These are phyloP conservation scores for Rhypophila decipiens DNA, from an alignment of 495 filamentous ascomycete genomes.

Conservation along the genomic window DNA sequence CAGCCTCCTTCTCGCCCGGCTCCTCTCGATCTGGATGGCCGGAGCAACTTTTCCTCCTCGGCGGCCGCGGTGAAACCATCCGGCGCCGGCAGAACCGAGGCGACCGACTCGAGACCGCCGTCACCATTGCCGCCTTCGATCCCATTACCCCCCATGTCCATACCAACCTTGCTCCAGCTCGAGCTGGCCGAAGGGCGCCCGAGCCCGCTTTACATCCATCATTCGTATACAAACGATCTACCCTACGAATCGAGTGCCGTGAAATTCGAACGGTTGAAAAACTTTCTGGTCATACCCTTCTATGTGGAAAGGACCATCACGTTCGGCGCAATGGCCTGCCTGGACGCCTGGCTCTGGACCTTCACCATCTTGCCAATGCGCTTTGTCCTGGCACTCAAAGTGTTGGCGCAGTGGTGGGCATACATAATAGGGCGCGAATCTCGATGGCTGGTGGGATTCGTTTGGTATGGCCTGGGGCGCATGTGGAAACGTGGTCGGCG, in stretches of 20 bases:
- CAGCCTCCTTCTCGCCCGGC: constrained; percentile 19
- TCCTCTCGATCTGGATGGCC: constrained; percentile 25
- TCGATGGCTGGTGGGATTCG: constrained; percentile 61
- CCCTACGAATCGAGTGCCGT: constrained; percentile 95
- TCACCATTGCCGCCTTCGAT: constrained; percentile 66
- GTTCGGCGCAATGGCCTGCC: constrained; percentile 83
- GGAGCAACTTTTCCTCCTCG: constrained; percentile 9
- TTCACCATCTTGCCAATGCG: constrained; percentile 91
- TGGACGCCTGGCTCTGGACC: constrained; percentile 96
- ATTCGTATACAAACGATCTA: constrained; percentile 61
- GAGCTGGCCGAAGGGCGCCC: constrained; percentile 77
- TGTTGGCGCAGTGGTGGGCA: constrained; percentile 68
- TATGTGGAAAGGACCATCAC: constrained; percentile 78
- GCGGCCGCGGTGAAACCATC: constrained; percentile 8
- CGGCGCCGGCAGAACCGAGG: constrained; percentile 8
- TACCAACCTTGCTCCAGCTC: constrained; percentile 82
- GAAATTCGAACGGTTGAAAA: constrained; percentile 87
- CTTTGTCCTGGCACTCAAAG: constrained; percentile 74
- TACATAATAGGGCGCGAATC: constrained; percentile 58
- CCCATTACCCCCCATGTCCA: constrained; percentile 76
- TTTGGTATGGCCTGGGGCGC: constrained; percentile 66
- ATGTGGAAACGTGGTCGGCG: constrained; percentile 60
- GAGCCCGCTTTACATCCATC: constrained; percentile 83
- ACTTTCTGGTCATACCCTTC: constrained; percentile 76
- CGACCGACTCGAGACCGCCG: constrained; percentile 33